phyloP scores from a whole-genome alignment of 371 early-diverging fungal species.

The Apophysomyces variabilis region DNA sequence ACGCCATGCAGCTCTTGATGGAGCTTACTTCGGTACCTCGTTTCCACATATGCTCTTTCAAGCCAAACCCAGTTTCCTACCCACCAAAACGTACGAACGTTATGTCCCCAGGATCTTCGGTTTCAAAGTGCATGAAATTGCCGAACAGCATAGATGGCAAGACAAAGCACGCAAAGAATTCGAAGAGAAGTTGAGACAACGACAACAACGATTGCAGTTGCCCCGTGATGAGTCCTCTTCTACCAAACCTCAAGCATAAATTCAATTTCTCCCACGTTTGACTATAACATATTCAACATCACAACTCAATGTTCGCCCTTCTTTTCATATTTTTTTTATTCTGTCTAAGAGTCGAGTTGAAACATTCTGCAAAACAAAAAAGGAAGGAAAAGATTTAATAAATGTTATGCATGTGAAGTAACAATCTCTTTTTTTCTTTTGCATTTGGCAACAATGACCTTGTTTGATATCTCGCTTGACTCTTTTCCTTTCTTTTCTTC shows the following conservation, averaged over 20 bases:
- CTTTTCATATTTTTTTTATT: too few relatives aligned
- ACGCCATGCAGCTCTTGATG: conserved; percentile 87
- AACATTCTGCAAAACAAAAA: too few relatives aligned
- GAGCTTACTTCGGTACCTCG: conserved; percentile 97
- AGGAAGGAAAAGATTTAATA: too few relatives aligned
- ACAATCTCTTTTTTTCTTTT: too few relatives aligned
- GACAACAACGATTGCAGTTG: conserved; percentile 19
- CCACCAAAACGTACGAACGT: conserved; percentile 67
- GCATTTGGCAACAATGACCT: too few relatives aligned
- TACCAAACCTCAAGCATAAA: conserved; percentile 8
- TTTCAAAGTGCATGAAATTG: conserved; percentile 87
- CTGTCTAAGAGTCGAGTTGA: too few relatives aligned
- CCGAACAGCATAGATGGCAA: conserved; percentile 89
- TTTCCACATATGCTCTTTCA: conserved; percentile 97
- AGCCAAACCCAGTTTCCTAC: conserved; percentile 85
- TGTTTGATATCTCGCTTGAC: too few relatives aligned
- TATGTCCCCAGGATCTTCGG: conserved; percentile 97
- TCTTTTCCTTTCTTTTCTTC: too few relatives aligned
- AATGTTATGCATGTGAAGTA: too few relatives aligned
- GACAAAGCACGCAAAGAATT: conserved; percentile 77
- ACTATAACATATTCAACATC: too few relatives aligned
- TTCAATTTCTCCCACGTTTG: too few relatives aligned
- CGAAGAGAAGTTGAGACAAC: conserved; percentile 34
- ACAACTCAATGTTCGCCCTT: too few relatives aligned
- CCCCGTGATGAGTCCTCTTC: neutral